Evolutionary conservation across 331 rosid genomes (phyloP), one percentile per base, ranked within the genome.

Genomic region (Saraca asoca): DNA sequence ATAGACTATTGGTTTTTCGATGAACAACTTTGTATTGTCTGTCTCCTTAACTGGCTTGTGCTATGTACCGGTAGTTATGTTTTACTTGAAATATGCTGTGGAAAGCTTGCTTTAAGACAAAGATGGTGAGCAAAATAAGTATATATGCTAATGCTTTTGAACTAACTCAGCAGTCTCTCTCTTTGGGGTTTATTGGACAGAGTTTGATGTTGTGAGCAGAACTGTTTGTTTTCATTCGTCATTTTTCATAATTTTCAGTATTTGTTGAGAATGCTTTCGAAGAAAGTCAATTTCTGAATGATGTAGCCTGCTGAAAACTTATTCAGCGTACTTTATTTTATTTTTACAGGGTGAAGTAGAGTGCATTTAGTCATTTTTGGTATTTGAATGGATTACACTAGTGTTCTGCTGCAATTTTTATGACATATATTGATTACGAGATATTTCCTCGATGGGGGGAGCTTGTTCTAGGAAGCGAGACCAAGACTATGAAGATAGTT

Each of bases 401-500:
- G 58, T 66, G 74, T 71, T 78, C 66, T 78, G 75, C 69, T 61
- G 74, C 82, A 64, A 62, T 64, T 78, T 73, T 67, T 79, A 10
- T 72, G 77, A 62, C 64, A 55, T 51, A 19, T 68, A 71, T 80
- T 84, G 82, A 66, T 72, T 73, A 29, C 69, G 7, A 61, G 71
- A 61, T 55, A 82, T 67, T 71, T 80, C 31, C 63, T 58, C 69
- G 24, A 93, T 93, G 98, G 98, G 98, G 72, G 95, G 98, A 65
- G 97, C 88, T 63, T 93, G 96, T 77, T 93, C 98, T 66, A 86
- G 90, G 90, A 93, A 88, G 88, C 86, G 84, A 62, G 84, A 75
- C 15, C 80, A 7, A 50, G 87, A 81, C 53, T 61, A 62, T 45
- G 97, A 81, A 51, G 85, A 86, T 50, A 42, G 60, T 71, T 62